These are phyloP conservation scores for Mycena chlorophos DNA, from an alignment of 768 basidiomycete species.

Conservation along the genomic window DNA sequence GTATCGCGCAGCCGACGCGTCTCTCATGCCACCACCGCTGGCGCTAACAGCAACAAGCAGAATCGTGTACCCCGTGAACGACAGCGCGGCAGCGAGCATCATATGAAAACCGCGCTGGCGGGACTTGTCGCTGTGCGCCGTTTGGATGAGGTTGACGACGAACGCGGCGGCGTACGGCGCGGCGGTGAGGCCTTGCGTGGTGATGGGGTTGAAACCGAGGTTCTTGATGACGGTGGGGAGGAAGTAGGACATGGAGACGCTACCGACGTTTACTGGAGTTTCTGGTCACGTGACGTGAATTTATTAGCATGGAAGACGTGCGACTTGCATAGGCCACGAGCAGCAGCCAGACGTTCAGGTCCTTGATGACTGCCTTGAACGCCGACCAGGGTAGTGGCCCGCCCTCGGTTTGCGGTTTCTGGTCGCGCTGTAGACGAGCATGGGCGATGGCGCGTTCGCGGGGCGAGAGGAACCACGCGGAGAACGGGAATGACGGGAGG, in stretches of 20 bases:
- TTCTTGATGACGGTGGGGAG: slow-evolving; percentile 41
- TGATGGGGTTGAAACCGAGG: slow-evolving; percentile 56
- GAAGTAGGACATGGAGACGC: not conserved
- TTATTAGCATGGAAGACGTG: slow-evolving; percentile 21
- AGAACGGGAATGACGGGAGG: slow-evolving; percentile 55
- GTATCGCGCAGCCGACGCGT: not conserved
- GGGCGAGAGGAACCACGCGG: slow-evolving; percentile 50
- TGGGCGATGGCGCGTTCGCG: slow-evolving; percentile 57
- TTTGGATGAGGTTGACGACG: slow-evolving; percentile 54
- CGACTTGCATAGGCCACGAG: slow-evolving; percentile 50
- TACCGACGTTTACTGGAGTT: slow-evolving; percentile 24
- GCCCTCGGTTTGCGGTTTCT: slow-evolving; percentile 55
- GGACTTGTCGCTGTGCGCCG: slow-evolving; percentile 55
- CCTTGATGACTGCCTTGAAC: slow-evolving; percentile 48
- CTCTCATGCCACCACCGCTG: not conserved
- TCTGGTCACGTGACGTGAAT: not conserved
- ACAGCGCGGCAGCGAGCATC: slow-evolving; percentile 46
- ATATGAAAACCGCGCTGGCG: slow-evolving; percentile 55
- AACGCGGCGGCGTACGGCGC: slow-evolving; percentile 58
- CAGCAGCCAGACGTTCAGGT: slow-evolving; percentile 52
- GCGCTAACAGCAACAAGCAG: slow-evolving; percentile 21
- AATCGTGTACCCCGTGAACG: slow-evolving; percentile 52
- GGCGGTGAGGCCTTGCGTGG: slow-evolving; percentile 58
- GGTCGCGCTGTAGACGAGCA: slow-evolving; percentile 54
- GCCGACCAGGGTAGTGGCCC: slow-evolving; percentile 56